Base-by-base conservation (phyloP, 805 yeast species). In the Metschnikowia shivogae region DNA sequence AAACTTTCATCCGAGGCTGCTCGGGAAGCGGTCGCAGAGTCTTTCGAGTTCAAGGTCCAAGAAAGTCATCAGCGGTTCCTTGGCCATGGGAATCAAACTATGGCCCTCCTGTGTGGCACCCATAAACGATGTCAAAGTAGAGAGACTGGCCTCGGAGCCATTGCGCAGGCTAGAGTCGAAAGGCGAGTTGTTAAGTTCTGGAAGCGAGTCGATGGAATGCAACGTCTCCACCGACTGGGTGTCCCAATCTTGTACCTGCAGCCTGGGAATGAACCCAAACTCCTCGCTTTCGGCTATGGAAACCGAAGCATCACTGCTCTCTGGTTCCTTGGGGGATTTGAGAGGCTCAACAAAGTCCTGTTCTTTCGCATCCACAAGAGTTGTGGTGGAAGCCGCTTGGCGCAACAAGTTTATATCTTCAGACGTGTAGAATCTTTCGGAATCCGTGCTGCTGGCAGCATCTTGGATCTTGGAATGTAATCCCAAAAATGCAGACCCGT, bases 401-500 rank as follows among this genome's bases (percentile, higher is more conserved):
- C 39, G 9, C 17, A 49, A 47, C 43, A 51, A 42, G 4, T 30
- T 32, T 19, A 53, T 43, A 27, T 63, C 64, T 14, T 60, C 57
- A 6, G 59, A 57, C 43, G 69, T 66, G 57, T 60, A 68, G 36
- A 47, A 46, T 9, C 50, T 54, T 33, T 55, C 58, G 12, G 35
- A 30, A 1, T 53, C 44, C 6, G 29, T 28, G 22, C 11, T 19
- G 26, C 9, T 27, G 11, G 46, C 19, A 3, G 68, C 66, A 39
- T 63, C 68, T 46, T 63, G 62, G 13, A 69, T 62, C 54, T 63
- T 62, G 29, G 68, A 61, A 53, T 81, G 87, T n/a, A 80, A 61
- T 2, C 86, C 85, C 42, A 81, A 63, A 61, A 71, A 80, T 5
- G 80, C 69, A 3, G 74, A 64, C 0, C 75, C 73, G 57, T 81